Percentiles rank a stretch among this genome's conserved stretches.
These are phyloP conservation scores for Fusarium sp. DNA, from an alignment of 2,329 filamentous ascomycete species.

Conservation along the genomic window DNA sequence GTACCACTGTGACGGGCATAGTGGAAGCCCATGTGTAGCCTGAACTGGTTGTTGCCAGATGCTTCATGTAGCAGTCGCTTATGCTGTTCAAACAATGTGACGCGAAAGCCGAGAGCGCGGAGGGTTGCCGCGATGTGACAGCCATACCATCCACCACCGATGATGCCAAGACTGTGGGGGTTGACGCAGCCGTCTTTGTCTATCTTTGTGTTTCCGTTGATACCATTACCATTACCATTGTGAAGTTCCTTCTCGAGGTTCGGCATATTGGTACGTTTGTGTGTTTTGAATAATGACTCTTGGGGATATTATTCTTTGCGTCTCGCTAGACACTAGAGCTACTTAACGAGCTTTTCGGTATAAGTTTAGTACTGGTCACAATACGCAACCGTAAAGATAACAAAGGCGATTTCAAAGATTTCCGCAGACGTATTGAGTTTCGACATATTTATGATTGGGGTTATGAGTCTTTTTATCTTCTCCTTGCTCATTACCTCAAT, in stretches of 20 bases:
- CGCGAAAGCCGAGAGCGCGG: neutral
- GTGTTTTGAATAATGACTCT: too few relatives aligned
- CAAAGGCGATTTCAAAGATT: neutral
- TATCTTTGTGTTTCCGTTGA: neutral
- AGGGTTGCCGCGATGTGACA: neutral
- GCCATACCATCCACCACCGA: conserved; percentile 1
- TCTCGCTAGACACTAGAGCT: neutral
- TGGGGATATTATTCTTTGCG: neutral
- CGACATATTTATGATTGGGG: neutral
- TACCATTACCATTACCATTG: neutral
- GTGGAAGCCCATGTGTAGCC: conserved; percentile 1
- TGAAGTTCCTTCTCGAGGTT: neutral
- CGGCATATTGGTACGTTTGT: neutral
- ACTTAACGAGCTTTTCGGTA: neutral
- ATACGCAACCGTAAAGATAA: neutral
- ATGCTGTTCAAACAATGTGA: neutral
- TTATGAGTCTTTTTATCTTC: neutral
- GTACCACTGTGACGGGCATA: conserved; percentile 4
- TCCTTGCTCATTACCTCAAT: neutral
- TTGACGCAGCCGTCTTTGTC: neutral
- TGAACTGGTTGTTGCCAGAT: conserved; percentile 3
- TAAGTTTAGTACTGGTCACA: neutral
- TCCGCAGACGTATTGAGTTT: neutral
- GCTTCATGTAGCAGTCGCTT: neutral
- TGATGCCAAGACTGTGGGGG: neutral